phyloP scores from a whole-genome alignment of 331 rosid genomes.

The Rosa hybrid region DNA sequence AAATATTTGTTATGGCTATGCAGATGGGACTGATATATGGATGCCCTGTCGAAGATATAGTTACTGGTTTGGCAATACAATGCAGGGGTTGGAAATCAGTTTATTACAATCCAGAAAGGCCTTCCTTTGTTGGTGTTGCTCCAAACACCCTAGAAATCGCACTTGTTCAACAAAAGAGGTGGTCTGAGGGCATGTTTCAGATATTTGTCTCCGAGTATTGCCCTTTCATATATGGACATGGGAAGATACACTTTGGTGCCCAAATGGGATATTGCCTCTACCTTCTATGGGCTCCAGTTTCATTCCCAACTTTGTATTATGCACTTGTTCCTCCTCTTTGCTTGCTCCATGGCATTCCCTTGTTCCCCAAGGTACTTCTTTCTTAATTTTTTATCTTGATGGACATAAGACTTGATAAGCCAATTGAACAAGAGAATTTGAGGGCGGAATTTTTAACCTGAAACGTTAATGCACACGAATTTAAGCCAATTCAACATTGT shows the following conservation, averaged over 20 bases:
- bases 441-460: background rate
- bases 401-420: background rate
- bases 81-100: conserved; percentile 73
- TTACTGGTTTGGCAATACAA: conserved; percentile 53
- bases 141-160: conserved; percentile 50
- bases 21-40: conserved; percentile 75
- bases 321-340: conserved; percentile 54
- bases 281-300: conserved; percentile 73
- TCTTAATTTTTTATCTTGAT: background rate
- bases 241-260: conserved; percentile 48
- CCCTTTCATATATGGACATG: conserved; percentile 70
- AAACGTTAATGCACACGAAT: background rate
- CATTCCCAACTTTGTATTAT: conserved; percentile 56
- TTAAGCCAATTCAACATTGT: background rate
- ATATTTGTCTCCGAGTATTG: conserved; percentile 69
- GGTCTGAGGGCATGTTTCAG: conserved; percentile 72
- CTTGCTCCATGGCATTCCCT: conserved; percentile 49
- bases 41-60: conserved; percentile 56
- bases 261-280: conserved; percentile 62
- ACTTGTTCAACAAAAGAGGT: conserved; percentile 56
- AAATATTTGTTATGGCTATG: conserved; percentile 13
- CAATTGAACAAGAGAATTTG: background rate
- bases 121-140: conserved; percentile 58
- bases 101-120: conserved; percentile 56
- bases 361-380: conserved; percentile 61